Base-by-base conservation (phyloP, 179 eudicot species). In the Gypsophila paniculata region DNA sequence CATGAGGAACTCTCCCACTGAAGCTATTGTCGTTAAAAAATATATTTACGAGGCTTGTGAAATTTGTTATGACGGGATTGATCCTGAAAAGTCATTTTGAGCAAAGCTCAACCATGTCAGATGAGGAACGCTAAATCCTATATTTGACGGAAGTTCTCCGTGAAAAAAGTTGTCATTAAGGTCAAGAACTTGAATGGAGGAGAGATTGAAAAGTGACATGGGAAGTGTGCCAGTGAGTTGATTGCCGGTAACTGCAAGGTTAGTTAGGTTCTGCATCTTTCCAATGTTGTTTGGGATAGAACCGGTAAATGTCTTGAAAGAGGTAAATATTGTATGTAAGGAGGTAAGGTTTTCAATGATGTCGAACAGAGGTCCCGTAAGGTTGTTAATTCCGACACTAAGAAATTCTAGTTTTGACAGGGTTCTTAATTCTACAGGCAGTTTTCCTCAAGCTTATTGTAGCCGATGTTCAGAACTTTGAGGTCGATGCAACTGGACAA, bases 141-240 rank as follows among this genome's bases (percentile, higher is more conserved):
- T 22, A 12, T 73, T 25, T 4, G 39, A 1, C 8, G 83, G 83
- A 76, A 76, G 71, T 7, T 57, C 71, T 14, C 80, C 83, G 3
- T 54, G 9, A 0, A 80, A 32, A 22, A 36, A 48, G 53, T 76
- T 80, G 4, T 0, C 5, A 3, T 4, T 11, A 11, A 73, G 15
- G 34, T 46, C 61, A 7, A 76, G 12, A 11, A n/a, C 1, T 4
- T 26, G 55, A 18, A 80, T 70, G 8, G 60, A 57, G 8, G 82
- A 65, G 0, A 76, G 49, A 49, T 80, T 79, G 38, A 55, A 79
- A 21, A 79, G 10, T 0, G 82, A 71, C 2, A 17, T 0, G 8
- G 76, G 82, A 36, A 79, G 25, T 4, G n/a, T 67, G 46, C 82
- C 82, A 12, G 73, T 66, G 3, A 79, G 17, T 13, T 58, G 7